A percentile compares a stretch with the other conserved stretches of the same genome.
phyloP scores from a whole-genome alignment of 345 rosid species.

The Melaleuca alternifolia region DNA sequence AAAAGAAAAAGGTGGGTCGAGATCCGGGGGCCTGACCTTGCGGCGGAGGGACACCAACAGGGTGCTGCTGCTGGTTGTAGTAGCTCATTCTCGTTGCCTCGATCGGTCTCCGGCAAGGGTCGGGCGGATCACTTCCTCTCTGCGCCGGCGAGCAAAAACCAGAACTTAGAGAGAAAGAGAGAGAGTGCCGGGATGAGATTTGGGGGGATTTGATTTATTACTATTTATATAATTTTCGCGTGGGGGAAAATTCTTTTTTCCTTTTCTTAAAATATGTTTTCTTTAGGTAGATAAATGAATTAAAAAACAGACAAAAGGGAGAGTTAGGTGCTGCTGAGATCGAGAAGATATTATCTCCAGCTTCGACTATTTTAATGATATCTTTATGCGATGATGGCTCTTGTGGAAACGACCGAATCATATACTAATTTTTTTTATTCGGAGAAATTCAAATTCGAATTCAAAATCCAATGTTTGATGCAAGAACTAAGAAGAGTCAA shows the following conservation, averaged over 20 bases:
- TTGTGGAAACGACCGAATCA: background rate
- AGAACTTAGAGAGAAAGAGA: background rate
- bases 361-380: background rate
- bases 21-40: slow-evolving; percentile 42
- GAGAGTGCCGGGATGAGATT: background rate
- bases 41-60: slow-evolving; percentile 90
- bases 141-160: background rate
- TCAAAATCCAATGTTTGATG: background rate
- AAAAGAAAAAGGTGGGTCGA: background rate
- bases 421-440: background rate
- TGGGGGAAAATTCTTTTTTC: background rate
- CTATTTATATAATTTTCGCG: background rate
- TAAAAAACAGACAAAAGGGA: background rate
- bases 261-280: background rate
- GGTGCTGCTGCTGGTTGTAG: slow-evolving; percentile 75
- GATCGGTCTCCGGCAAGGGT: background rate
- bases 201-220: background rate
- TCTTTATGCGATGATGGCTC: background rate
- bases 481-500: accelerated
- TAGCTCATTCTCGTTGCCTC: slow-evolving; percentile 43
- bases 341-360: background rate
- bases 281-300: background rate
- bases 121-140: background rate
- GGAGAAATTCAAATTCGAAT: background rate
- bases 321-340: background rate